These are phyloP conservation scores for Xylaria intraflava DNA, from an alignment of 495 filamentous ascomycete species.

Conservation along the genomic window DNA sequence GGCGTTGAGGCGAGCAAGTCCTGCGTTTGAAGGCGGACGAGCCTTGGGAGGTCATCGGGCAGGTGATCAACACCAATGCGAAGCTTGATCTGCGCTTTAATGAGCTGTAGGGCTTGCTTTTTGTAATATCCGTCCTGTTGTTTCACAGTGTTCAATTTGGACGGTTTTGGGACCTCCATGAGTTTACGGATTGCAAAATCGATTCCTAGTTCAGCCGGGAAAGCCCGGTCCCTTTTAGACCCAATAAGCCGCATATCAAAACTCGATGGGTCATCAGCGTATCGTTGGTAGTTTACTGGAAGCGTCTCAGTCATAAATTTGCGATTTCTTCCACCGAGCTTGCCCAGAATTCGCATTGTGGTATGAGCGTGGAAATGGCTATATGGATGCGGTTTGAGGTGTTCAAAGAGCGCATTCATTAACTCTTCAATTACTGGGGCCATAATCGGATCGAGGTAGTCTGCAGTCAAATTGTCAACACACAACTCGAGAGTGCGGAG, in stretches of 20 bases:
- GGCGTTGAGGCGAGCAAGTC: slow-evolving; percentile 68
- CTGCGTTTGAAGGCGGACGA: slow-evolving; percentile 81
- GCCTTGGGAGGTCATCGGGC: slow-evolving; percentile 78
- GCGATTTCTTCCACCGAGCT: slow-evolving; percentile 89
- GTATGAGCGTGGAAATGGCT: slow-evolving; percentile 96
- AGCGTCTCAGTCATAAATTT: slow-evolving; percentile 90
- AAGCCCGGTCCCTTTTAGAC: slow-evolving; percentile 76
- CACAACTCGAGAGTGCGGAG: slow-evolving; percentile 91
- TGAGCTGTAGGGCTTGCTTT: slow-evolving; percentile 78
- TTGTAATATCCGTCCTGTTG: slow-evolving; percentile 84
- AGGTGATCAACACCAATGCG: slow-evolving; percentile 80
- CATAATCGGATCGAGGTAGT: slow-evolving; percentile 99
- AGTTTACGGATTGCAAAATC: slow-evolving; percentile 84
- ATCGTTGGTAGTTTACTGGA: slow-evolving; percentile 70
- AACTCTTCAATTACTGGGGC: slow-evolving; percentile 96
- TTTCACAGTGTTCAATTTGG: slow-evolving; percentile 43
- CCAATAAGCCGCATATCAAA: slow-evolving; percentile 86
- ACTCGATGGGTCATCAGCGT: slow-evolving; percentile 76
- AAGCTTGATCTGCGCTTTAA: slow-evolving; percentile 82
- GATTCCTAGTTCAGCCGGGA: slow-evolving; percentile 77
- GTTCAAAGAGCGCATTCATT: slow-evolving; percentile 94
- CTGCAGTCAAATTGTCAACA: slow-evolving; percentile 95
- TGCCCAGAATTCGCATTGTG: slow-evolving; percentile 96
- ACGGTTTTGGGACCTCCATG: slow-evolving; percentile 63
- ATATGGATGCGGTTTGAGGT: slow-evolving; percentile 84